Conservation (phyloP, 257 asterid species). For the Nicotiana noctiflora region DNA sequence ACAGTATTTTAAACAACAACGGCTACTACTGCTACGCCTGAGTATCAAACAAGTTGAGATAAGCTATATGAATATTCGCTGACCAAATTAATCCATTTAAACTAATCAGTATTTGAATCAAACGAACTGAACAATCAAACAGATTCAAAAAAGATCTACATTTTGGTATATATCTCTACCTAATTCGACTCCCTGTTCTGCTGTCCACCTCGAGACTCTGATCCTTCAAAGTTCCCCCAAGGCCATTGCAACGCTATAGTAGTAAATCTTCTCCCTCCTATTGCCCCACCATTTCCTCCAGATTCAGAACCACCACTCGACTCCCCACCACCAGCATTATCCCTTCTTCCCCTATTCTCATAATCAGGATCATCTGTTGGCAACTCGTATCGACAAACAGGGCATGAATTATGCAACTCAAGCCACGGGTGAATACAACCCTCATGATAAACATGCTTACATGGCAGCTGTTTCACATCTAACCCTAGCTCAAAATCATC, state of each 20-base stretch:
- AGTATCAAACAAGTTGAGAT: too few relatives aligned
- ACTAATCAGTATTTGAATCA: not conserved
- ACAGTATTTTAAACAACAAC: not conserved
- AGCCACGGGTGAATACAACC: slow-evolving; percentile 82
- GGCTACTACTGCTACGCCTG: too few relatives aligned
- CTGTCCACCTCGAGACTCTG: slow-evolving; percentile 23
- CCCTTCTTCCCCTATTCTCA: slow-evolving; percentile 32
- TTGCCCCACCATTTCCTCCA: slow-evolving; percentile 15
- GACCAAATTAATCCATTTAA: too few relatives aligned
- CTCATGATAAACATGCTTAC: slow-evolving; percentile 67
- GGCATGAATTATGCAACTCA: slow-evolving; percentile 78
- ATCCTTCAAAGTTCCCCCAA: slow-evolving; percentile 34
- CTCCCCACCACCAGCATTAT: slow-evolving; percentile 11
- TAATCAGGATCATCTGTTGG: slow-evolving; percentile 81
- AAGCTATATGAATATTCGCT: too few relatives aligned
- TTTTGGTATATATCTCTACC: not conserved
- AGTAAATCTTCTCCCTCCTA: slow-evolving; percentile 32
- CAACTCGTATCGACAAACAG: slow-evolving; percentile 73
- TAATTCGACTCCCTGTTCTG: slow-evolving; percentile 21
- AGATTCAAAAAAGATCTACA: not conserved
- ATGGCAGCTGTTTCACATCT: slow-evolving; percentile 69
- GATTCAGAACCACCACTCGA: slow-evolving; percentile 21
- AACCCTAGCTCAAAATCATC: slow-evolving; percentile 59
- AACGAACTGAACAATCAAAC: not conserved
- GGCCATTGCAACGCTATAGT: slow-evolving; percentile 44